phyloP scores from a whole-genome alignment of 352 stramenopile genomes.

The Phytophthora chlamydospora region DNA sequence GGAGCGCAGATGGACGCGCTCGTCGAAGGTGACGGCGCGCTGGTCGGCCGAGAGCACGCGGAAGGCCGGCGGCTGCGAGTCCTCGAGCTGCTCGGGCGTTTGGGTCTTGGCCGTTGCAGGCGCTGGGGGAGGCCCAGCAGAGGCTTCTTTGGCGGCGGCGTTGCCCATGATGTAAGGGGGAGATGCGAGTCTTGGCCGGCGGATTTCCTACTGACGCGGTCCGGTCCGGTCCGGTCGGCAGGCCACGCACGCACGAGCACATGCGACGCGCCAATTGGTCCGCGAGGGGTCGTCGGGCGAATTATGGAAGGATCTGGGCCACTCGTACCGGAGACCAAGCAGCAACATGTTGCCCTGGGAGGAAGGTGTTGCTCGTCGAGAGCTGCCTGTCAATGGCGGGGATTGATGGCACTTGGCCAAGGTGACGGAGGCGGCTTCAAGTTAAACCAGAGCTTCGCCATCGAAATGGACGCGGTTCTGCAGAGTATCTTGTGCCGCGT shows the following conservation, averaged over 20 bases:
- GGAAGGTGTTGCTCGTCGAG: not conserved
- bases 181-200: conserved; percentile 9
- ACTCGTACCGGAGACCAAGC: conserved; percentile 2
- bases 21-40: conserved; percentile 83
- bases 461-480: conserved; percentile 7
- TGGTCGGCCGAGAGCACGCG: conserved; percentile 72
- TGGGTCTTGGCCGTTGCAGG: not conserved
- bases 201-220: conserved; percentile 24
- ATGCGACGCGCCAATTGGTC: conserved; percentile 23
- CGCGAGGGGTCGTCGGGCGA: conserved; percentile 8
- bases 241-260: conserved; percentile 23
- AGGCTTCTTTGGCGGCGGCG: conserved; percentile 34
- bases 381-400: too few species aligned
- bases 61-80: conserved; percentile 41
- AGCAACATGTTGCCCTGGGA: not conserved
- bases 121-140: conserved; percentile 6
- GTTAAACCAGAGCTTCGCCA: conserved; percentile 6
- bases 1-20: conserved; percentile 70
- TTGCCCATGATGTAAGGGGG: conserved; percentile 28
- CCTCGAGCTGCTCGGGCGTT: conserved; percentile 5
- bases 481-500: conserved; percentile 18
- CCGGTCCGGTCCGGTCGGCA: too few species aligned
- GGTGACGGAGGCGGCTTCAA: conserved; percentile 15
- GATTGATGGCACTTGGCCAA: not conserved
- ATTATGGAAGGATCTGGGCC: conserved; percentile 24